Evolutionary conservation across 345 rosid genomes (phyloP), one percentile per base, ranked within the genome.

Genomic region (Iberis pinnata): DNA sequence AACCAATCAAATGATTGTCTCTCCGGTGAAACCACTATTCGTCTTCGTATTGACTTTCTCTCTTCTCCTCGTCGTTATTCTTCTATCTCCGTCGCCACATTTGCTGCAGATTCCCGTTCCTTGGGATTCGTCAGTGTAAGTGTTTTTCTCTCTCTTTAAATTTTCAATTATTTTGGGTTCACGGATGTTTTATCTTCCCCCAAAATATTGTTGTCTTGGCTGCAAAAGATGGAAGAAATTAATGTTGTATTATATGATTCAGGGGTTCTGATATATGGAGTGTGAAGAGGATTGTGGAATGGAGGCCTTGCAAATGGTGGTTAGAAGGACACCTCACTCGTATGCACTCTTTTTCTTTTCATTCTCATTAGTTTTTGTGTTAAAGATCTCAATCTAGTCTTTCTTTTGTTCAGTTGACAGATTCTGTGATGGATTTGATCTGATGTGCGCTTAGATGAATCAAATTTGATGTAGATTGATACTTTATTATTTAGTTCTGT

Each of bases 231-330:
- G n/a, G n/a, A n/a, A n/a, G n/a, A 4, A 26, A 26, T 26, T 26
- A 4, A 4, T 26, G 4, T 4, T 26, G 29, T 26, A 26, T 25
- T n/a, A 7, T 29, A 3, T 75, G 61, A 39, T 80, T 80, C 48
- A 68, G 58, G 49, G 58, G 59, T 37, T 73, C 61, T 65, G 87
- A 77, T 27, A 79, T 90, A 80, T 90, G 98, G 96, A 77, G 84
- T 65, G 84, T 82, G 20, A 69, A 58, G 80, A 80, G 88, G 71
- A 20, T 73, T 42, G 64, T 75, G 18, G 98, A 87, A 62, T 90
- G 98, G 98, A 78, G 92, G 26, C 96, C 96, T 59, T 87, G 98
- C 83, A 71, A 79, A 53, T 90, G 96, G 96, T 87, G 95, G 96
- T 76, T 78, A 75, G 73, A 87, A 19, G 78, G 81, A 1, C 80